phyloP scores from a whole-genome alignment of 768 basidiomycete genomes.

The Leccinum barrowsii region DNA sequence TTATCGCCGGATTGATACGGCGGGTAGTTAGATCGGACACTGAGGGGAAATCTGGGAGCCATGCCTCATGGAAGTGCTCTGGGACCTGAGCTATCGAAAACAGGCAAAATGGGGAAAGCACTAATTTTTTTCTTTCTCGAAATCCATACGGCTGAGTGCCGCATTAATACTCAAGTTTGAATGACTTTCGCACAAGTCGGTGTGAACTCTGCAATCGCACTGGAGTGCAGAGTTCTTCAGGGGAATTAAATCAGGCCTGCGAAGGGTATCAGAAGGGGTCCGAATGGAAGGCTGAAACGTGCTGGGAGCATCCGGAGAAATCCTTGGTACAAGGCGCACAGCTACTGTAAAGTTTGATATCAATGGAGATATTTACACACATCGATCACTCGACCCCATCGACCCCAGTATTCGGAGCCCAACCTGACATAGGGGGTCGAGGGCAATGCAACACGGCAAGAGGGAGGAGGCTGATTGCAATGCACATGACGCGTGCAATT shows the following conservation, averaged over 20 bases:
- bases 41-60: background rate
- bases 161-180: background rate
- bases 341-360: constrained; percentile 17
- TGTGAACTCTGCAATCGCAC: constrained; percentile 2
- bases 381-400: constrained; percentile 9
- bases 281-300: constrained; percentile 10
- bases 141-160: constrained; percentile 8
- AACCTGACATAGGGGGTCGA: constrained; percentile 10
- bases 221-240: constrained; percentile 1
- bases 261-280: constrained; percentile 7
- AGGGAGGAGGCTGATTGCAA: background rate
- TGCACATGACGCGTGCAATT: constrained; percentile 4
- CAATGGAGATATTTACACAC: constrained; percentile 16
- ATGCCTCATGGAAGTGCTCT: constrained; percentile 6
- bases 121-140: background rate
- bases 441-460: constrained; percentile 2
- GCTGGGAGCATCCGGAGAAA: background rate
- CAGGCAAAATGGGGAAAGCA: background rate
- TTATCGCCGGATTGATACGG: background rate
- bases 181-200: constrained; percentile 8
- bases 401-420: constrained; percentile 8
- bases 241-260: constrained; percentile 5
- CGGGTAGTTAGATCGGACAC: background rate
- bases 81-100: constrained; percentile 8
- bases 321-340: constrained; percentile 4